A percentile compares a stretch with the other conserved stretches of the same genome.
Conservation (phyloP, 495 filamentous ascomycete genomes). For the Darksidea phi region DNA sequence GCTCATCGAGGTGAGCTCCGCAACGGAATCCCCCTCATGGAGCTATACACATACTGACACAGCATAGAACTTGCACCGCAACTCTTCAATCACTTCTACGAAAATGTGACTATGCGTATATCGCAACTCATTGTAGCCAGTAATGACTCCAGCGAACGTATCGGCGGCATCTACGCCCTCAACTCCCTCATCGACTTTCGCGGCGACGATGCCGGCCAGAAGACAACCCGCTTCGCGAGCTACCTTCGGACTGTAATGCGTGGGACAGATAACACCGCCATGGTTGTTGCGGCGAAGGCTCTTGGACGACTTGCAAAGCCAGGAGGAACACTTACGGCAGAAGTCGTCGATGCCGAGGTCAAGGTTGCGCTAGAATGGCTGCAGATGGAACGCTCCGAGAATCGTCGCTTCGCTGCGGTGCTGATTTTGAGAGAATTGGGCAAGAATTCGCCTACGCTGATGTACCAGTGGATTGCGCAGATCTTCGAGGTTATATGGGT, state of each 20-base stretch:
- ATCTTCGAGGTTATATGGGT: slow-evolving; percentile 96
- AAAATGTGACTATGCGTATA: slow-evolving; percentile 71
- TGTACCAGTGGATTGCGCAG: slow-evolving; percentile 85
- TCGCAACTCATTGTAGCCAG: slow-evolving; percentile 72
- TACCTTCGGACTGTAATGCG: slow-evolving; percentile 84
- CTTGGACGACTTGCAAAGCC: slow-evolving; percentile 87
- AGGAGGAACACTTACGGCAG: slow-evolving; percentile 90
- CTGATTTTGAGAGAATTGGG: slow-evolving; percentile 86
- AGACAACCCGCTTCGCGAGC: slow-evolving; percentile 88
- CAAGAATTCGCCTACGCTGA: slow-evolving; percentile 83
- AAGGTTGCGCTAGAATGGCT: slow-evolving; percentile 93
- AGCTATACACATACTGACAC: slow-evolving; percentile 19
- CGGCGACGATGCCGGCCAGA: slow-evolving; percentile 88
- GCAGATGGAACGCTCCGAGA: slow-evolving; percentile 91
- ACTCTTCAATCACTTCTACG: slow-evolving; percentile 77
- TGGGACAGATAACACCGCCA: slow-evolving; percentile 81
- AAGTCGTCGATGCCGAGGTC: slow-evolving; percentile 94
- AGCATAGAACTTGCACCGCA: slow-evolving; percentile 69
- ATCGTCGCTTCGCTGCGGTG: slow-evolving; percentile 85
- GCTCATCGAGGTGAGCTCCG: slow-evolving; percentile 37
- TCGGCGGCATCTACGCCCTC: slow-evolving; percentile 88
- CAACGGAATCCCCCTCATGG: background rate
- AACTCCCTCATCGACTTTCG: slow-evolving; percentile 93
- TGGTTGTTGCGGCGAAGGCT: slow-evolving; percentile 82
- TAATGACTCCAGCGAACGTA: slow-evolving; percentile 78